These are phyloP conservation scores for Debaryomyces psychrophilus DNA, from an alignment of 1,139 yeast genomes.

Conservation along the genomic window DNA sequence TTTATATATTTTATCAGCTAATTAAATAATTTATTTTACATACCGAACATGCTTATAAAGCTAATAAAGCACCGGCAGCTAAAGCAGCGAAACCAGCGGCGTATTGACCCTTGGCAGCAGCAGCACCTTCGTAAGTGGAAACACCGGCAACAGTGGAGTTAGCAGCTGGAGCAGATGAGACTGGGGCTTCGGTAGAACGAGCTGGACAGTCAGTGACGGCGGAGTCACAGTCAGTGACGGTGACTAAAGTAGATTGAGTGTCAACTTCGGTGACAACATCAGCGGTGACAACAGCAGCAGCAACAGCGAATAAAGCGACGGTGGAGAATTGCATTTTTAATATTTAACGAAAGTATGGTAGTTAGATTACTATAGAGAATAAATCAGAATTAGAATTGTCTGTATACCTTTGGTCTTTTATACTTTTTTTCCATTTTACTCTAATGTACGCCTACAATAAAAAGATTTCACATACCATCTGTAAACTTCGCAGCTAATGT, in stretches of 20 bases:
- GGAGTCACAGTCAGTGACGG: constrained; percentile 49
- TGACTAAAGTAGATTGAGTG: constrained; percentile 33
- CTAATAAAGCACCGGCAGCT: constrained; percentile 57
- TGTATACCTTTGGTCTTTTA: not conserved
- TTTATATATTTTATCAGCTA: constrained; percentile 1
- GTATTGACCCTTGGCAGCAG: constrained; percentile 34
- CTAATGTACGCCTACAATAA: not conserved
- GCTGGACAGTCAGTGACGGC: constrained; percentile 47
- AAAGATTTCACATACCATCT: not conserved
- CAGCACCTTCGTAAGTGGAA: constrained; percentile 46
- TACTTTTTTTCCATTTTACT: not conserved
- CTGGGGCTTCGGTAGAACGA: constrained; percentile 22
- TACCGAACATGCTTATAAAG: constrained; percentile 41
- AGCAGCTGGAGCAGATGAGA: constrained; percentile 21
- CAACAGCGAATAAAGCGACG: constrained; percentile 48
- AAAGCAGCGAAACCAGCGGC: constrained; percentile 54
- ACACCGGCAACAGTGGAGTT: constrained; percentile 36
- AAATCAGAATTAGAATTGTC: not conserved
- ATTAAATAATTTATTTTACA: not conserved
- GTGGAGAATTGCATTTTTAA: constrained; percentile 49
- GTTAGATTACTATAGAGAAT: constrained; percentile 22
- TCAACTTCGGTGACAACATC: constrained; percentile 38
- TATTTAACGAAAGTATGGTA: constrained; percentile 33
- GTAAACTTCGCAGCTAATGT: constrained; percentile 4
- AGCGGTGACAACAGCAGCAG: constrained; percentile 41